Evolutionary conservation across 2,329 filamentous ascomycete species (phyloP), one percentile per base, ranked within the genome.

Genomic region (Dactylellina sp.): DNA sequence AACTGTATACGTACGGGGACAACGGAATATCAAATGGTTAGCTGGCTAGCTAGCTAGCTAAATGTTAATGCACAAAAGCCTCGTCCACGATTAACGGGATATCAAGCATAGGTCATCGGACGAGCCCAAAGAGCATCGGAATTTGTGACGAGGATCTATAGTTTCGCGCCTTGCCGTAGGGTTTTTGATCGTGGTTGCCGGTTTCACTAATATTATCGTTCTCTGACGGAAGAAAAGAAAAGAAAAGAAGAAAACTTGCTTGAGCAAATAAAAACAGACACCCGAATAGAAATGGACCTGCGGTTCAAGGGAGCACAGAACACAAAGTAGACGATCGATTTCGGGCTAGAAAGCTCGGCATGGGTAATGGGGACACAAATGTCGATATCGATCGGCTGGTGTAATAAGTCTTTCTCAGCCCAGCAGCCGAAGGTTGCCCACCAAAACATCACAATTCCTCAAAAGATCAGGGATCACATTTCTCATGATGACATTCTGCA

Each of bases 401-500:
- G 37, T 12, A 22, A 55, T 35, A 24, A 37, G 40, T 32, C 35
- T 40, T 55, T 55, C 20, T 61, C 62, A 66, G 52, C 62, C 62
- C 62, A 59, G 28, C 28, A 32, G 62, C 62, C 59, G 62, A 59
- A 32, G 24, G 44, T 42, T 56, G 42, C 35, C 37, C 28, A 28
- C 50, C 6, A 6, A 28, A 28, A n/a, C 7, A 50, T 11, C 9
- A 50, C 7, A 14, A 50, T 25, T 14, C 4, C 11, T 53, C 12
- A 53, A 55, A 35, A 28, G 49, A 44, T 18, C 53, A 65, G 32
- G 55, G 70, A 62, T 74, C 70, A 74, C 61, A 62, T 62, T 55
- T 61, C 20, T 18, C 70, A 74, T 74, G 70, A 74, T 74, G 70
- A 74, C 61, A 74, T 74, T 55, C 49, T 66, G 70, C 70, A 74